phyloP scores from a whole-genome alignment of 257 asterid species.

The Nicotiana otophora region DNA sequence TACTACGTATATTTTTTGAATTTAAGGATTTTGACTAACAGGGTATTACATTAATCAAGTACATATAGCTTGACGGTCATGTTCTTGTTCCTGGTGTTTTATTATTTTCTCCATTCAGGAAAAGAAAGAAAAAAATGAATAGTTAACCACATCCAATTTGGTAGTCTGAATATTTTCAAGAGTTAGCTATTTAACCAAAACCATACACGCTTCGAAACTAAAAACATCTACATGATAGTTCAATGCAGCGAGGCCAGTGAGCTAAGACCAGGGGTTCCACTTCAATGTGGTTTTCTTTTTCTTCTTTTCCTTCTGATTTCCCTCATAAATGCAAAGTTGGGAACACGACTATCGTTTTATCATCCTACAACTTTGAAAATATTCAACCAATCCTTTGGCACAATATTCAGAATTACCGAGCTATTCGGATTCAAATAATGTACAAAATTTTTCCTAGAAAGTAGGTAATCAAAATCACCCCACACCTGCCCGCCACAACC shows the following conservation, averaged over 20 bases:
- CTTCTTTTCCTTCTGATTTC: not conserved
- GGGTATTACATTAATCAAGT: too few relatives aligned
- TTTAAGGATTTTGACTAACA: too few relatives aligned
- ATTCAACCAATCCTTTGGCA: not conserved
- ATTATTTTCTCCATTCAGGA: too few relatives aligned
- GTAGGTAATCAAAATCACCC: not conserved
- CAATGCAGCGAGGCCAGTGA: not conserved
- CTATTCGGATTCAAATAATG: not conserved
- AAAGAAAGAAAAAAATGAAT: too few relatives aligned
- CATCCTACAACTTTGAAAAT: not conserved
- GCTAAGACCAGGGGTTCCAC: not conserved
- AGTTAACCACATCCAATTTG: too few relatives aligned
- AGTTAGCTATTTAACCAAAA: not conserved
- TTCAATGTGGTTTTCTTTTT: constrained; percentile 1
- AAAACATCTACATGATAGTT: not conserved
- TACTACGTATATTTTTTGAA: not conserved
- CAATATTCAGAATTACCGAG: not conserved
- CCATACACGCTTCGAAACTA: not conserved
- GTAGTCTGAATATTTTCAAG: not conserved
- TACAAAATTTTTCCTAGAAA: not conserved
- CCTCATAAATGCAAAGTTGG: not conserved
- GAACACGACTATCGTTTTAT: not conserved
- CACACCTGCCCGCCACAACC: not conserved
- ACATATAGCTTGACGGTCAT: too few relatives aligned
- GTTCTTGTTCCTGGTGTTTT: too few relatives aligned